Percentiles rank a stretch among this genome's conserved stretches.
Evolutionary conservation across 2,329 filamentous ascomycete genomes (phyloP).

Genomic region (Penicillium aurantiogriseum): DNA sequence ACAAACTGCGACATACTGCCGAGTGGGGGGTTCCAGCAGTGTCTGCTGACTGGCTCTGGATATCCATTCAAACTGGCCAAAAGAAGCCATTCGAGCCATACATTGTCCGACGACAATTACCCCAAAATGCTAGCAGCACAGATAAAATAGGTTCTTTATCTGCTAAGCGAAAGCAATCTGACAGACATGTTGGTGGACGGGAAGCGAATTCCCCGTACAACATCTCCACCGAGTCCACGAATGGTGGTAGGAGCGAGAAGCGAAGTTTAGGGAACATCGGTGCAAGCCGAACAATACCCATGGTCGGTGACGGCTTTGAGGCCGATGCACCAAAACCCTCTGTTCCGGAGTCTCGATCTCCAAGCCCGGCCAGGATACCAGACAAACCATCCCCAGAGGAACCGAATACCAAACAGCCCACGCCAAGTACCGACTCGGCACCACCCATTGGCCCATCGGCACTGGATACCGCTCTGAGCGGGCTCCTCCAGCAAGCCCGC

Average conservation of each 20-base stretch:
- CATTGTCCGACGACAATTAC: conserved; percentile 30
- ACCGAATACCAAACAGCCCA: conserved; percentile 18
- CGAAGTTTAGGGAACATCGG: background rate
- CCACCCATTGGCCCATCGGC: conserved; percentile 26
- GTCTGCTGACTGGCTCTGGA: conserved; percentile 78
- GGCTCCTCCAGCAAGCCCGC: conserved; percentile 43
- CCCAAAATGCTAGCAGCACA: conserved; percentile 23
- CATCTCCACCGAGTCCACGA: background rate
- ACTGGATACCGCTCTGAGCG: conserved; percentile 41
- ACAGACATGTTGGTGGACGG: background rate
- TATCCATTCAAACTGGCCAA: conserved; percentile 61
- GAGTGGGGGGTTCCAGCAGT: conserved; percentile 80
- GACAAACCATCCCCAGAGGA: conserved; percentile 10
- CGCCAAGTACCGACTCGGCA: conserved; percentile 11
- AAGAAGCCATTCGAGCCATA: conserved; percentile 52
- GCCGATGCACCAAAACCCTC: conserved; percentile 18
- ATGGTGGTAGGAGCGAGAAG: conserved; percentile 1
- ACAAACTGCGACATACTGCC: conserved; percentile 76
- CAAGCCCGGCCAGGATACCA: conserved; percentile 20
- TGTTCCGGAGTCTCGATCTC: conserved; percentile 24
- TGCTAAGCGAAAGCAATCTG: conserved; percentile 18
- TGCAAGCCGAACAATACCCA: conserved; percentile 12
- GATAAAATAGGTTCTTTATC: conserved; percentile 22
- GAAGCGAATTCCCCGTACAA: background rate
- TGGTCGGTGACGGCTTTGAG: conserved; percentile 20